Base-by-base conservation (phyloP, 1,139 yeast genomes). In the Pichia sp. region DNA sequence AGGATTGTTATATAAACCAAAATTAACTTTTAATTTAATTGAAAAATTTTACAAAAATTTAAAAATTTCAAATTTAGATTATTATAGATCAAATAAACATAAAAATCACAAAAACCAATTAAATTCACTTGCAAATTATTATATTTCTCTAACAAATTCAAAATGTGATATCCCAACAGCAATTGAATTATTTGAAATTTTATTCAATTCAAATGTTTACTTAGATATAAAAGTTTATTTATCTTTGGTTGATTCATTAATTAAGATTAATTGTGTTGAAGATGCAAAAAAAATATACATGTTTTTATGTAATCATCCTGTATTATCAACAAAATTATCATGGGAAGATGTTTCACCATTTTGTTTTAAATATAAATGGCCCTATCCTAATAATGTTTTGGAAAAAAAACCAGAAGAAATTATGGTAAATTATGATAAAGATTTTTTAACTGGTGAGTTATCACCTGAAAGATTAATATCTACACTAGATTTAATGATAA, bases 281-380 rank as follows among this genome's bases (percentile, higher is more conserved):
- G 41, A 39, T 22, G 57, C 59, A 13, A 37, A 38, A 13, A 20
- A 31, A 5, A 41, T 48, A 31, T 56, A 53, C 38, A 20, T 20
- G 14, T 27, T 18, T 21, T 8, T 34, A 4, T 26, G 16, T 3
- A 15, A 26, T 20, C 28, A 26, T 16, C 19, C 24, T 10, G 13
- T 27, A 5, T 9, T 19, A 8, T 34, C 37, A 20, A 27, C n/a
- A 11, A 4, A 14, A 10, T 2, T 34, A 14, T 9, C 14, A 6
- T 23, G 21, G 13, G 29, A 33, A 6, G 27, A 45, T 19, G 16
- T 45, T 10, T 11, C 23, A 5, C 19, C 21, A 14, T 32, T 33
- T 14, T 40, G 41, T 24, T n/a, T 20, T 13, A 41, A 26, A 23
- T 45, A 27, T 24, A 31, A 31, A 18, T 48, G 50, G 51, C 26